A percentile compares a stretch with the other conserved stretches of the same genome.
Conservation (phyloP, 1,284 basidiomycete genomes). For the Ganoderma resinaceum region DNA sequence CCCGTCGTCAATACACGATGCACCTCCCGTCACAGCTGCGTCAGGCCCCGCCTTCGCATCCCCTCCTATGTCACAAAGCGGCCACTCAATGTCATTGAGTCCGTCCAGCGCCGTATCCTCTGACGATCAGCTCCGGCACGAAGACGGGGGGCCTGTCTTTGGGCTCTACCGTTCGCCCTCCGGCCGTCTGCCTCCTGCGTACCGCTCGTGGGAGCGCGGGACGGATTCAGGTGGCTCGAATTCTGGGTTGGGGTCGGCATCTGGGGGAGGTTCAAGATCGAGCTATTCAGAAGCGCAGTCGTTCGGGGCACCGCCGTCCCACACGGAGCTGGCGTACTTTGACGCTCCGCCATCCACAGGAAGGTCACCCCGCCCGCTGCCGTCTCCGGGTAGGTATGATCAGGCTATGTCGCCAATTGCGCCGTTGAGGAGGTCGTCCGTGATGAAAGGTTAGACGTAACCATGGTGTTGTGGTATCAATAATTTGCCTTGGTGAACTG, state of each 20-base stretch:
- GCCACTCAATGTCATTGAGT: not conserved
- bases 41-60: not conserved
- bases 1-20: not conserved
- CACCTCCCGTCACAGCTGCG: not conserved
- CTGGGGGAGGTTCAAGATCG: not conserved
- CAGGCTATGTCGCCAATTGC: not conserved
- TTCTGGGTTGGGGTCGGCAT: not conserved
- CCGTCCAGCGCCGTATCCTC: not conserved
- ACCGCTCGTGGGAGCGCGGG: constrained; percentile 26
- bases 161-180: constrained; percentile 20
- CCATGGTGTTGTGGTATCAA: not conserved
- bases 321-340: not conserved
- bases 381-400: not conserved
- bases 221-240: not conserved
- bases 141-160: constrained; percentile 19
- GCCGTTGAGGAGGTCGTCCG: constrained; percentile 1
- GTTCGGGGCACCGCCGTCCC: not conserved
- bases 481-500: not conserved
- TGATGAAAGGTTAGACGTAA: not conserved
- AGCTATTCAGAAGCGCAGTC: constrained; percentile 7
- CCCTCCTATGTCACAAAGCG: not conserved
- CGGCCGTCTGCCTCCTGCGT: constrained; percentile 27
- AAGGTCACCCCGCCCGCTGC: not conserved
- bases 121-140: constrained; percentile 16
- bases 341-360: not conserved